Conservation (phyloP, 2,329 filamentous ascomycete species). For the Colletotrichum destructivum region DNA sequence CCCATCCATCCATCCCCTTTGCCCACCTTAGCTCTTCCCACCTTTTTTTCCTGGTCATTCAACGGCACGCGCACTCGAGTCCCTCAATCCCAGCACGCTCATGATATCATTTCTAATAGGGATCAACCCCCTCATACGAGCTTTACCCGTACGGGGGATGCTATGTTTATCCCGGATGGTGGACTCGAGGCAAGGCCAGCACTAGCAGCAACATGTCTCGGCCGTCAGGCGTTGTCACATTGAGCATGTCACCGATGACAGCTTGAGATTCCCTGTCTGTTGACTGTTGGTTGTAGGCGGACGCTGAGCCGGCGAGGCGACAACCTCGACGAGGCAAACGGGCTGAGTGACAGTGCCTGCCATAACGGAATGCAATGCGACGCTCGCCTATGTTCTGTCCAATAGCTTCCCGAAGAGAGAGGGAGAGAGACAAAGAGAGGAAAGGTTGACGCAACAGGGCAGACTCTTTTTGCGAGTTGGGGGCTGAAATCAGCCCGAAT, state of each 20-base stretch:
- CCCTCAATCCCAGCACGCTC: conserved; percentile 4
- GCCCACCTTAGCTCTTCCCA: background rate
- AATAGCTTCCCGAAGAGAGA: background rate
- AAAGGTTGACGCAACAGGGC: conserved; percentile 1
- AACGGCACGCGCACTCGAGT: background rate
- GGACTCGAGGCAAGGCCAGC: background rate
- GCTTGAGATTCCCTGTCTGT: background rate
- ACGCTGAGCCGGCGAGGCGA: background rate
- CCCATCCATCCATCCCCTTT: too few relatives aligned
- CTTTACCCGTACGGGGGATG: background rate
- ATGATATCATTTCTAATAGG: conserved; percentile 24
- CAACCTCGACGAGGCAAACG: background rate
- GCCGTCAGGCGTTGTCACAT: background rate
- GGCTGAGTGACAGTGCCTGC: background rate
- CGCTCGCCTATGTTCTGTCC: background rate
- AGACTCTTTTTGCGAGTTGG: background rate
- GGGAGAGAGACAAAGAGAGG: background rate
- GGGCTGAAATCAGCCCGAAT: conserved; percentile 11
- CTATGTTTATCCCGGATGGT: conserved; percentile 7
- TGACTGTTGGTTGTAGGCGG: too few relatives aligned
- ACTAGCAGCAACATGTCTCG: background rate
- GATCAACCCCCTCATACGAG: conserved; percentile 19
- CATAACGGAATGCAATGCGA: background rate
- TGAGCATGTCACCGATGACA: background rate
- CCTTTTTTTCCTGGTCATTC: background rate